A percentile compares a stretch with the other conserved stretches of the same genome.
Conservation (phyloP, 768 basidiomycete genomes). For the Suillus fuscotomentosus region DNA sequence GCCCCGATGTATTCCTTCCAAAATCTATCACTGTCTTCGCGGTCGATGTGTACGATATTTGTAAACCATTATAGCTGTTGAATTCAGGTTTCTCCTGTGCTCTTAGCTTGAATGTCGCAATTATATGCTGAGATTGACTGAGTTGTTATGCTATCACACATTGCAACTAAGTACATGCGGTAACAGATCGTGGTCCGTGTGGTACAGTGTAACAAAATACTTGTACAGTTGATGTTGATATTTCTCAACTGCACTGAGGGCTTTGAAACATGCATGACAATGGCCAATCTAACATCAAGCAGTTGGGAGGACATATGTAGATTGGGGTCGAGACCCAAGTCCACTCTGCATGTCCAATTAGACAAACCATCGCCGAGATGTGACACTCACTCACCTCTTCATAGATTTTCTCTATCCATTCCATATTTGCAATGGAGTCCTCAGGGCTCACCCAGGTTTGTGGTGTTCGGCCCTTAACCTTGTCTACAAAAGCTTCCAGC, state of each 20-base stretch:
- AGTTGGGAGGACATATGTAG: conserved; percentile 21
- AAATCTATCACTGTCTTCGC: not conserved
- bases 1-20: not conserved
- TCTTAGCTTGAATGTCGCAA: not conserved
- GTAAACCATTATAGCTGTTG: not conserved
- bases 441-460: conserved; percentile 54
- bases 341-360: conserved; percentile 22
- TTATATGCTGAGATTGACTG: not conserved
- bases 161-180: not conserved
- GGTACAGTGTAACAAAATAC: not conserved
- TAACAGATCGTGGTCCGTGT: not conserved
- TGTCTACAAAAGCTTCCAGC: conserved; percentile 64
- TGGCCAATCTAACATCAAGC: not conserved
- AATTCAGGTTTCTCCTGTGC: not conserved
- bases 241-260: not conserved
- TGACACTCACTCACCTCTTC: conserved; percentile 35
- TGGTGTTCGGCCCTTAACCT: conserved; percentile 48
- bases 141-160: not conserved
- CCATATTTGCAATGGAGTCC: conserved; percentile 55
- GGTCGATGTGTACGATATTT: not conserved
- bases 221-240: not conserved
- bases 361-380: not conserved
- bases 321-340: conserved; percentile 34
- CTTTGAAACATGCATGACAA: not conserved
- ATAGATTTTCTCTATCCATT: conserved; percentile 59